phyloP scores from a whole-genome alignment of 371 early-diverging fungal genomes.

The Rhizopus sp. region DNA sequence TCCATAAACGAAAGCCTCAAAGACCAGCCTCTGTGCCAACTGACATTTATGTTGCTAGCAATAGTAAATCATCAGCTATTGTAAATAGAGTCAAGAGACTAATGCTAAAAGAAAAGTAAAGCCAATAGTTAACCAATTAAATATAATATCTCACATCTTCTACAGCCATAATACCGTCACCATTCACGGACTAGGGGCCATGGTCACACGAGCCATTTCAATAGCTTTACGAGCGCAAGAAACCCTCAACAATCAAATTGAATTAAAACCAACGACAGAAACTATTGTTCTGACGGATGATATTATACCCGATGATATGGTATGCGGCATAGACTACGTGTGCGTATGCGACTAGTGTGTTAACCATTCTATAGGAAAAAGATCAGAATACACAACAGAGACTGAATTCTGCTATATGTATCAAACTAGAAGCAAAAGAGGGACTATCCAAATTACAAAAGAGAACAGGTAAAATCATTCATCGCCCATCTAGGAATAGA shows the following conservation, averaged over 20 bases:
- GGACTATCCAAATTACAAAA: conserved; percentile 32
- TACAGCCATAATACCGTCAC: conserved; percentile 47
- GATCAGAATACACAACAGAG: conserved; percentile 41
- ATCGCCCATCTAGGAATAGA: conserved; percentile 38
- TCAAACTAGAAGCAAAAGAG: conserved; percentile 38
- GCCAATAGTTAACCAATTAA: background rate
- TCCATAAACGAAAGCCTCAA: conserved; percentile 54
- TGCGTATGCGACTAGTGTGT: no score
- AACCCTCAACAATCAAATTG: conserved; percentile 46
- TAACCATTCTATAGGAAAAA: conserved; percentile 29
- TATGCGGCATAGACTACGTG: conserved; percentile 5
- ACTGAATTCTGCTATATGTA: conserved; percentile 43
- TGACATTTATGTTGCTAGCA: conserved; percentile 63
- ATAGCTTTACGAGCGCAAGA: conserved; percentile 55
- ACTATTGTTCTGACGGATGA: conserved; percentile 59
- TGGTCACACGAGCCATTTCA: conserved; percentile 55
- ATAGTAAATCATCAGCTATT: conserved; percentile 40
- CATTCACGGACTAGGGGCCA: conserved; percentile 76
- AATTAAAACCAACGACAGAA: conserved; percentile 48
- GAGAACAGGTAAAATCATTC: conserved; percentile 27
- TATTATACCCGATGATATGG: conserved; percentile 54
- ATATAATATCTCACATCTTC: no score
- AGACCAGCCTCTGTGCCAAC: conserved; percentile 49
- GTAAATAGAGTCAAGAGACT: conserved; percentile 47
- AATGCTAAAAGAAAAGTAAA: conserved; percentile 48